Base-by-base conservation (phyloP, 2,329 filamentous ascomycete species). In the Colletotrichum euphorbiae region DNA sequence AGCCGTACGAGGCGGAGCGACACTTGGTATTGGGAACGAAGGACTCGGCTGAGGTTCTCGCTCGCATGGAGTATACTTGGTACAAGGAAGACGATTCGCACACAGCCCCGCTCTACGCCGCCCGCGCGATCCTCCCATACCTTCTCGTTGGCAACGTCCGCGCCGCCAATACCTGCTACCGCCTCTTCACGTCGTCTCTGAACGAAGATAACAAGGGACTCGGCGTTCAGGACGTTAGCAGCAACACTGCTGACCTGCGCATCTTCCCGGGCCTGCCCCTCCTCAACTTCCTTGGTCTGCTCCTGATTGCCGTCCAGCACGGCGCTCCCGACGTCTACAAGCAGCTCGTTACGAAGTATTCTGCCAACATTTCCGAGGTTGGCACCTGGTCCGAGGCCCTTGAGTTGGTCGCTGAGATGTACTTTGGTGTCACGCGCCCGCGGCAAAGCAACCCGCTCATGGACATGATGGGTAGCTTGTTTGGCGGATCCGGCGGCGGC, bases 391-490 rank as follows among this genome's bases (percentile, higher is more conserved):
- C 90, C 38, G 94, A 93, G 76, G 87, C 93, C 24, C 82, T 99
- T 69, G 91, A 94, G 73, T 90, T 93, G 78, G 90, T 99, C 74
- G 95, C 92, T 55, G 95, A 99, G 82, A 94, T 97, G 89, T 99
- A 98, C 83, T 99, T 99, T 81, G 90, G 90, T 40, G 97, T 99
- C 77, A 88, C 90, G 82, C 91, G 94, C 76, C 95, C 94, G 52
- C 87, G 91, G 75, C 93, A 97, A 82, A 92, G 91, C 71, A 98
- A 98, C 79, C 94, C 94, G 3, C 83, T 99, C 79, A 89, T 98
- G 80, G 96, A 99, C 77, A 98, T 99, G 94, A 97, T 99, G 92
- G 94, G 94, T 54, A 94, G 90, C 70, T 89, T 99, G 85, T 92
- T 99, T 75, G 94, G 94, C 55, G 93, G 93, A 19, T 87, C 85